A percentile compares a stretch with the other conserved stretches of the same genome.
Evolutionary conservation across 345 rosid species (phyloP).

Genomic region (Conringia planisiliqua): DNA sequence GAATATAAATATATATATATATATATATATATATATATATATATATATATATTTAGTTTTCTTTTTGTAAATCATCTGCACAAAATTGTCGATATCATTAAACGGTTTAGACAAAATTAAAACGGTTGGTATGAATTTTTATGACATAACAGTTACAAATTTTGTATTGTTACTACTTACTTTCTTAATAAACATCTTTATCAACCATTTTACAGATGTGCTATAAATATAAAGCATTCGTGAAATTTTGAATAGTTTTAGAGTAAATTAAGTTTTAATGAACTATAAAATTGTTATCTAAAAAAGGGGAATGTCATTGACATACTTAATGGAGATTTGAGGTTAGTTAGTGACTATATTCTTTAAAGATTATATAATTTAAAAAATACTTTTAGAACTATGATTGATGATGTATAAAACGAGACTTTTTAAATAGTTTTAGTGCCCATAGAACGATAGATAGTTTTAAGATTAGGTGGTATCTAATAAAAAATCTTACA

Average conservation of each 20-base stretch:
- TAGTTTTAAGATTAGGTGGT: background rate
- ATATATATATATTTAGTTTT: too few species aligned
- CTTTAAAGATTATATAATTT: background rate
- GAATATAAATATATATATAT: too few species aligned
- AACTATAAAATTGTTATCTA: background rate
- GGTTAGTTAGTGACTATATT: background rate
- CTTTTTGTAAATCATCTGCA: background rate
- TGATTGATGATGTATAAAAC: background rate
- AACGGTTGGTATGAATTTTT: background rate
- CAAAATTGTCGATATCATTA: background rate
- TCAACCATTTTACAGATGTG: background rate
- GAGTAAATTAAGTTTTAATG: too few species aligned
- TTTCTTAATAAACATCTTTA: background rate
- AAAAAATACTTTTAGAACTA: background rate
- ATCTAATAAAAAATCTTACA: background rate
- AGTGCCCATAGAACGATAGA: conserved; percentile 8
- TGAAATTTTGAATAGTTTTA: too few species aligned
- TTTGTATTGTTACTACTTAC: background rate
- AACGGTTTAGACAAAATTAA: background rate
- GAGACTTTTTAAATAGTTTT: background rate
- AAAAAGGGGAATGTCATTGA: background rate
- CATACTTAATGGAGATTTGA: background rate
- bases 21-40: too few species aligned
- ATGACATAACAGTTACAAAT: background rate
- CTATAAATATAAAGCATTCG: background rate